Evolutionary conservation across 768 basidiomycete genomes (phyloP).

Genomic region (Fistulinella prunicolor): DNA sequence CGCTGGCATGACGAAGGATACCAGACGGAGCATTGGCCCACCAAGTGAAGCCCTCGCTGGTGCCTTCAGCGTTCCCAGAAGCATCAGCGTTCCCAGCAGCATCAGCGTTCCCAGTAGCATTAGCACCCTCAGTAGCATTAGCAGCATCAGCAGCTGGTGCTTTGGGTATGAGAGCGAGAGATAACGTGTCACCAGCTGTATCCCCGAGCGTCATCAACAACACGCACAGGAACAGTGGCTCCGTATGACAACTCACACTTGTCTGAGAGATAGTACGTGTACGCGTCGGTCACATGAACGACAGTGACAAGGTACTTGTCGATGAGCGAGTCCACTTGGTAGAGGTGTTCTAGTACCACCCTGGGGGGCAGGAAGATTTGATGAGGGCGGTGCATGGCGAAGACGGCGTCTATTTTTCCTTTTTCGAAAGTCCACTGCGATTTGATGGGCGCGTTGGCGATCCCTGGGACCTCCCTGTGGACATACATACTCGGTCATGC

Average conservation of each 20-base stretch:
- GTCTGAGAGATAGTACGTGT: conserved; percentile 32
- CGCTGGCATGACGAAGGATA: conserved; percentile 20
- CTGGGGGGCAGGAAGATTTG: conserved; percentile 16
- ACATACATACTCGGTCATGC: neutral
- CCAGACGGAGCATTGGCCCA: conserved; percentile 13
- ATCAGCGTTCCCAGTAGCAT: too few relatives aligned
- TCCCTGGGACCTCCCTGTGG: conserved; percentile 13
- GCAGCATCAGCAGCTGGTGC: too few relatives aligned
- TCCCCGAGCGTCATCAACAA: neutral
- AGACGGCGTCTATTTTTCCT: conserved; percentile 28
- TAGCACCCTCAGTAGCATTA: too few relatives aligned
- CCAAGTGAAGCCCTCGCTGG: conserved; percentile 16
- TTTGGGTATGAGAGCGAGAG: conserved; percentile 21
- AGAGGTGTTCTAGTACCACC: conserved; percentile 26
- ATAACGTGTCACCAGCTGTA: conserved; percentile 19
- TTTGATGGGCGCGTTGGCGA: conserved; percentile 29
- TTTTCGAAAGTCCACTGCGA: conserved; percentile 30
- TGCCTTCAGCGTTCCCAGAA: neutral
- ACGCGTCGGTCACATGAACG: conserved; percentile 28
- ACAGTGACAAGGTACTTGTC: conserved; percentile 33
- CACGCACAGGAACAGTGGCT: too few relatives aligned
- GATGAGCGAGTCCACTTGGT: conserved; percentile 22
- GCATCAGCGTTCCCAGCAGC: too few relatives aligned
- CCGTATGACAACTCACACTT: conserved; percentile 15
- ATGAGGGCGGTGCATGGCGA: conserved; percentile 32